Conservation (phyloP, 495 filamentous ascomycete genomes). For the Echria macrotheca region DNA sequence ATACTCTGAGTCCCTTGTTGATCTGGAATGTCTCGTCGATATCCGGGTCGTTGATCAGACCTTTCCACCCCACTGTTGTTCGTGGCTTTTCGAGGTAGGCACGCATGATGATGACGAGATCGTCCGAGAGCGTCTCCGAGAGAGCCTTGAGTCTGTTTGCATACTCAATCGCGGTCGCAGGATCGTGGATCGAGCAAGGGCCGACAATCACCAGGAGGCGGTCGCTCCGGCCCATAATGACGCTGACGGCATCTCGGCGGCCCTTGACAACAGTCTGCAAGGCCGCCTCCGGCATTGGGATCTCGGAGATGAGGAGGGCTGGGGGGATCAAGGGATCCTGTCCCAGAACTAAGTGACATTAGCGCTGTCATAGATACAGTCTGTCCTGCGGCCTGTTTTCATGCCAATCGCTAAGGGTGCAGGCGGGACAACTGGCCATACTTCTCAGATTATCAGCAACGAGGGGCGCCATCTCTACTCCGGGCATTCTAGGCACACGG, state of each 20-base stretch:
- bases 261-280: slow-evolving; percentile 71
- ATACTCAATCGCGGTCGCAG: slow-evolving; percentile 82
- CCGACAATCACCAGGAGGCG: slow-evolving; percentile 91
- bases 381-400: not conserved
- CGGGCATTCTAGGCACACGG: slow-evolving; percentile 41
- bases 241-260: slow-evolving; percentile 72
- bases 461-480: slow-evolving; percentile 41
- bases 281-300: slow-evolving; percentile 66
- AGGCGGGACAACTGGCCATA: slow-evolving; percentile 15
- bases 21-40: slow-evolving; percentile 97
- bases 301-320: slow-evolving; percentile 77
- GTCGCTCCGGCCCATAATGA: slow-evolving; percentile 75
- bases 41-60: slow-evolving; percentile 96
- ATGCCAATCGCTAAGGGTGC: not conserved
- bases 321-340: slow-evolving; percentile 94
- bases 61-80: slow-evolving; percentile 99
- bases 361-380: slow-evolving; percentile 20
- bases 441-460: slow-evolving; percentile 47
- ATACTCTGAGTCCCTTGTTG: slow-evolving; percentile 93
- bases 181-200: slow-evolving; percentile 97
- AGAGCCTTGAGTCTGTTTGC: slow-evolving; percentile 68
- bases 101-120: slow-evolving; percentile 92
- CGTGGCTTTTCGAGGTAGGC: slow-evolving; percentile 98
- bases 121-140: slow-evolving; percentile 66
- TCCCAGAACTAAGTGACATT: slow-evolving; percentile 64